These are phyloP conservation scores for Podaxis rugospora DNA, from an alignment of 768 basidiomycete genomes.

Conservation along the genomic window DNA sequence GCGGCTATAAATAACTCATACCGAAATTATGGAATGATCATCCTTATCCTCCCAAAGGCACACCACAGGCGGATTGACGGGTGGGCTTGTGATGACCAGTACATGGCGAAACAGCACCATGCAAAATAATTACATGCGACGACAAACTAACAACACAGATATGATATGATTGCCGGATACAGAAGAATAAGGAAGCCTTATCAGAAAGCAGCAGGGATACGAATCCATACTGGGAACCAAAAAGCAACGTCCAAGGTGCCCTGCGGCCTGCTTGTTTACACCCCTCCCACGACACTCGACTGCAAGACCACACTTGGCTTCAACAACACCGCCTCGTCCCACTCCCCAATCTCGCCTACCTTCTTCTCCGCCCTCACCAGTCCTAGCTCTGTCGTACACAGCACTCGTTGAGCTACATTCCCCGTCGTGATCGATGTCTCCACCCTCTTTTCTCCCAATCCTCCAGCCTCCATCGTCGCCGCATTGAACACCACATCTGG, in stretches of 20 bases:
- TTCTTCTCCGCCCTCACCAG: constrained; percentile 36
- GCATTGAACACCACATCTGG: constrained; percentile 38
- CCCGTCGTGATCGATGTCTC: background rate
- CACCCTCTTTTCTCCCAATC: constrained; percentile 11
- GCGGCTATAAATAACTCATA: background rate
- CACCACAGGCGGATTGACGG: background rate
- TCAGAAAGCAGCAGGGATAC: background rate
- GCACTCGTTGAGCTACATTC: constrained; percentile 24
- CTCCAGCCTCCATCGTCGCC: constrained; percentile 40
- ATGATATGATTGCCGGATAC: background rate
- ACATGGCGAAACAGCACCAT: background rate
- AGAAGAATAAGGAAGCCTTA: constrained; percentile 1
- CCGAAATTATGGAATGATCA: background rate
- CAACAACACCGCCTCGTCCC: constrained; percentile 44
- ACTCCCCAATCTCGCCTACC: constrained; percentile 37
- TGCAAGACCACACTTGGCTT: constrained; percentile 54
- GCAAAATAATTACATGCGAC: background rate
- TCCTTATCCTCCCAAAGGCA: background rate
- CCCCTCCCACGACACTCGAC: constrained; percentile 30
- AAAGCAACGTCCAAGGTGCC: constrained; percentile 16
- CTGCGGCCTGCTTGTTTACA: constrained; percentile 8
- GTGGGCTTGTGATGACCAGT: background rate
- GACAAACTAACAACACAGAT: background rate
- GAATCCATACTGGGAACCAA: constrained; percentile 6
- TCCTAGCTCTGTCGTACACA: constrained; percentile 59